Base-by-base conservation (phyloP, 2,329 filamentous ascomycete species). In the Colletotrichum eremochloae region DNA sequence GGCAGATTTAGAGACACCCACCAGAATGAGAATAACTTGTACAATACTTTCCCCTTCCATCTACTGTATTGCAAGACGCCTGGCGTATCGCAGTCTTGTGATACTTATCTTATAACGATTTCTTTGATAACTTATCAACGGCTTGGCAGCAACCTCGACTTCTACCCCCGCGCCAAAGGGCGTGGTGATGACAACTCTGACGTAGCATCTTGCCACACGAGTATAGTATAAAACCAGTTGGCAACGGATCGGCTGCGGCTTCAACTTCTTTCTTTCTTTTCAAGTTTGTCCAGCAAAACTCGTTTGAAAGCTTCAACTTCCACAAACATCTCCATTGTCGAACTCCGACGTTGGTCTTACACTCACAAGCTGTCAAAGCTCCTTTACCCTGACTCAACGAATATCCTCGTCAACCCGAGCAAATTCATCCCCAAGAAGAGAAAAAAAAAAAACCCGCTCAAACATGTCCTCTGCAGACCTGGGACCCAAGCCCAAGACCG, bases 401-500 rank as follows among this genome's bases (percentile, higher is more conserved):
- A 68, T 4, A 46, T 4, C 8, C 7, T 29, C 15, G 7, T n/a
- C 18, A 24, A 24, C 24, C 24, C 24, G 24, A 24, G 24, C 24
- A 24, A 24, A 24, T 24, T 24, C 24, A 24, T 24, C 24, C 24
- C 24, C 24, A 24, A 24, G 24, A 24, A 24, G 24, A 24, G 24
- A 24, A 24, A 24, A 24, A 24, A 24, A 24, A 24, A 24, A 24
- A 24, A 24, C 1, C 24, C 24, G 24, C 24, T 1, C 24, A 24
- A 24, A 63, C 38, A 72, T 72, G 70, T 4, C 67, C 15, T 61
- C 63, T 12, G 3, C 60, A 6, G 18, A 12, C 14, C 12, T 42
- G 14, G 68, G 65, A 6, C 40, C 71, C 2, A 74, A 57, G n/a
- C 83, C 84, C 20, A 76, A 77, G 1, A 77, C 75, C 62, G 79